Conservation (phyloP, 2,329 filamentous ascomycete species). For the Geoglossum cookeanum region DNA sequence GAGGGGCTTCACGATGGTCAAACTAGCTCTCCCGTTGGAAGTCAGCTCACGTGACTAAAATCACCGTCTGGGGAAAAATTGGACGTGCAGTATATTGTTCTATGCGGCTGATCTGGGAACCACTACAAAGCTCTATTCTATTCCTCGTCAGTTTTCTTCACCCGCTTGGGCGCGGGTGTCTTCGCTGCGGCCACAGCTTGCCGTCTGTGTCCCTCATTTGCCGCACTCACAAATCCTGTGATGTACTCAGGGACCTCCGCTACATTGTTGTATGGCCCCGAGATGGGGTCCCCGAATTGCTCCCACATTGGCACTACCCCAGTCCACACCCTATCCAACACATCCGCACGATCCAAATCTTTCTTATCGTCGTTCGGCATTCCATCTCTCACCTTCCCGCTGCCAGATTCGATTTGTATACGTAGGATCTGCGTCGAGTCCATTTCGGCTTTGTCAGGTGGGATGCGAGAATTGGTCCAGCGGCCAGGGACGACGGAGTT, state of each 20-base stretch:
- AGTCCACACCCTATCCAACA: conserved; percentile 35
- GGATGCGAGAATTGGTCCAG: conserved; percentile 49
- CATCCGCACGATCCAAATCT: conserved; percentile 29
- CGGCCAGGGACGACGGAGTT: conserved; percentile 49
- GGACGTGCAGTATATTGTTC: neutral
- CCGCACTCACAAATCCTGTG: conserved; percentile 28
- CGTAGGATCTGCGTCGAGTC: conserved; percentile 53
- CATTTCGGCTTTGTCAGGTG: conserved; percentile 56
- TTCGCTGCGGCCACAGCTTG: conserved; percentile 22
- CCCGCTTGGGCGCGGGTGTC: neutral
- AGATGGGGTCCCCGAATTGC: conserved; percentile 42
- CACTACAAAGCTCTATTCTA: neutral
- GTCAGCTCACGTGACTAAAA: too few relatives aligned
- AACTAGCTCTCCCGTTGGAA: too few relatives aligned
- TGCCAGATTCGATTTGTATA: conserved; percentile 49
- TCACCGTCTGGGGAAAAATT: too few relatives aligned
- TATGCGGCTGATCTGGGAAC: neutral
- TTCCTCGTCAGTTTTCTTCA: neutral
- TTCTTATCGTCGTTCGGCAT: conserved; percentile 41
- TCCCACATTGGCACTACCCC: conserved; percentile 47
- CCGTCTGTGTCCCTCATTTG: conserved; percentile 24
- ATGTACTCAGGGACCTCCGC: conserved; percentile 43
- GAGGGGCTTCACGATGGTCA: neutral
- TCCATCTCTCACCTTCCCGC: conserved; percentile 54
- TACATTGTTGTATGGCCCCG: conserved; percentile 39